Percentiles rank a stretch among this genome's conserved stretches.
Evolutionary conservation across 306 rosid species (phyloP).

Genomic region (Rosa lucieae): DNA sequence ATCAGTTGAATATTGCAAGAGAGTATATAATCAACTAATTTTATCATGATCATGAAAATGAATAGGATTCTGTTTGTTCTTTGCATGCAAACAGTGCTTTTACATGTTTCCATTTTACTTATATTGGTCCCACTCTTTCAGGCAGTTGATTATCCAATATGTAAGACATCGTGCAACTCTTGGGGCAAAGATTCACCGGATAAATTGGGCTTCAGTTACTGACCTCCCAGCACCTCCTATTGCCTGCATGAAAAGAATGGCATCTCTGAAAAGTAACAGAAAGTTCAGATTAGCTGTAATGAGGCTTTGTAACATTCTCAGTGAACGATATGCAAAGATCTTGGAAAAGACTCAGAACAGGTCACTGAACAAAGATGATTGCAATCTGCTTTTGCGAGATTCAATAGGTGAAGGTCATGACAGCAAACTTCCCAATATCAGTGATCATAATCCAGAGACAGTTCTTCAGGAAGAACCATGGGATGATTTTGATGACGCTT

Average conservation of each 20-base stretch:
- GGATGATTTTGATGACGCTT: constrained; percentile 72
- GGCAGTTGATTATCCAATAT: constrained; percentile 83
- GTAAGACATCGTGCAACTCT: constrained; percentile 73
- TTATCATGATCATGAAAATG: not conserved
- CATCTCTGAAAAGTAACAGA: constrained; percentile 47
- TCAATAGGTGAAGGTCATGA: constrained; percentile 34
- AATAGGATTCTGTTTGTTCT: not conserved
- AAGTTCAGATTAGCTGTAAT: constrained; percentile 68
- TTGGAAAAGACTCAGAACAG: constrained; percentile 50
- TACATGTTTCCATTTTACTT: constrained; percentile 23
- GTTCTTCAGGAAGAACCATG: constrained; percentile 55
- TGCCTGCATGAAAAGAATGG: constrained; percentile 72
- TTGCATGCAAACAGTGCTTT: not conserved
- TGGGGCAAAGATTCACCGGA: constrained; percentile 71
- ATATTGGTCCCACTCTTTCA: constrained; percentile 39
- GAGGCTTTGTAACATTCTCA: constrained; percentile 79
- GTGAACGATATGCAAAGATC: constrained; percentile 59
- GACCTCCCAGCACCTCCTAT: constrained; percentile 81
- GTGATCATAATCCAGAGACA: constrained; percentile 32
- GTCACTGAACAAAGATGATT: constrained; percentile 42
- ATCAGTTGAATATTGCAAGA: not conserved
- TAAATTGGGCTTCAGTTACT: constrained; percentile 64
- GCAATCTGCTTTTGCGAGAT: constrained; percentile 41
- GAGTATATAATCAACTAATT: not conserved
- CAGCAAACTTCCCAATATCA: constrained; percentile 21